Percentiles rank a stretch among this genome's conserved stretches.
These are phyloP conservation scores for Irpex lacteus DNA, from an alignment of 1,284 basidiomycete genomes.

Conservation along the genomic window DNA sequence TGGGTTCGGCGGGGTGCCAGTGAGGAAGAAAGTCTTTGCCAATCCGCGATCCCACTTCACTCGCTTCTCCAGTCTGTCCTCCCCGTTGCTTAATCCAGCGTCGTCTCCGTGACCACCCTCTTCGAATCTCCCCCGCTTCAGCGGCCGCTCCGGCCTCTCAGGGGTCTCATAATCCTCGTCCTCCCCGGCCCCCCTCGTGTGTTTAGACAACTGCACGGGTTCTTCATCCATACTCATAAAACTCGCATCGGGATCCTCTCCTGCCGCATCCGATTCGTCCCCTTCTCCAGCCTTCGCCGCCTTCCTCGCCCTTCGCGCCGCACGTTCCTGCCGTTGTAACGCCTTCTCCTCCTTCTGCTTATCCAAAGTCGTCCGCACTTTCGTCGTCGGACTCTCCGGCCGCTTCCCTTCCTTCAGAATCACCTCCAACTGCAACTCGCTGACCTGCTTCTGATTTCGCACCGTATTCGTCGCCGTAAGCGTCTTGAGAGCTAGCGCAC, in stretches of 20 bases:
- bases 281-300: conserved; percentile 34
- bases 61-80: conserved; percentile 40
- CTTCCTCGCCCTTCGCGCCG: conserved; percentile 56
- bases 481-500: conserved; percentile 59
- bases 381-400: conserved; percentile 78
- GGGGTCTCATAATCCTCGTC: conserved; percentile 81
- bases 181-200: conserved; percentile 71
- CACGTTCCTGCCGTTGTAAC: conserved; percentile 59
- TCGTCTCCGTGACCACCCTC: conserved; percentile 22
- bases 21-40: conserved; percentile 56
- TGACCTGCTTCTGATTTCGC: conserved; percentile 64
- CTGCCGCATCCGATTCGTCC: conserved; percentile 15
- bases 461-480: conserved; percentile 69
- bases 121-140: conserved; percentile 35
- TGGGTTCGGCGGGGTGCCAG: conserved; percentile 52
- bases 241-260: conserved; percentile 19
- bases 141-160: conserved; percentile 36
- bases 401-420: conserved; percentile 67
- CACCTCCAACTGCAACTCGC: conserved; percentile 61
- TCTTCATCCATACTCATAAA: conserved; percentile 30
- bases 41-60: conserved; percentile 83
- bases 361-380: conserved; percentile 69
- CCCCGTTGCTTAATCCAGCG: conserved; percentile 21
- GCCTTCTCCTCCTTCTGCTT: conserved; percentile 69
- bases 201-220: conserved; percentile 19